Base-by-base conservation (phyloP, 2,329 filamentous ascomycete species). In the Sarocladium brachiariae region DNA sequence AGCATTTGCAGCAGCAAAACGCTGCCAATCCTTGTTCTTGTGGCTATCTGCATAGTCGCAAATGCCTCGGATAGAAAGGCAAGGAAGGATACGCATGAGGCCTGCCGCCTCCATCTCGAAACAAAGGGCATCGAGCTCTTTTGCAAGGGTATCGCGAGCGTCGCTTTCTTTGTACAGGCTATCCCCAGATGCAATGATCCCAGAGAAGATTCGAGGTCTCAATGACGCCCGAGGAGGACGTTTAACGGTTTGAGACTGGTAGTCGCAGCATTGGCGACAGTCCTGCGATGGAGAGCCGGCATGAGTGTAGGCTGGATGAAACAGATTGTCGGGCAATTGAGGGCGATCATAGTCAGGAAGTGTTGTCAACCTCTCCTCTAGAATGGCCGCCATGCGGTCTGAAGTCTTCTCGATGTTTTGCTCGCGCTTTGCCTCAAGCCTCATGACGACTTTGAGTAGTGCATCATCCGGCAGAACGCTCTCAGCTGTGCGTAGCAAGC, bases 11-110 rank as follows among this genome's bases (percentile, higher is more conserved):
- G 61, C 58, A 3, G 61, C 55, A 53, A 58, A 64, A n/a, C 53
- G 46, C 33, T 63, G 61, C 61, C 59, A 65, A 2, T 34, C 38
- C 4, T 62, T 56, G 45, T 60, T 60, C 41, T 64, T 63, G 41
- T 64, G 60, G 4, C 58, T 57, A 49, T 67, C 64, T 0, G 63
- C 53, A 46, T 67, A 67, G 54, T 67, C 63, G 52, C 57, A 65
- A 33, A 67, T 62, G 1, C 64, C 64, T 7, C 61, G 57, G 45
- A 66, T 58, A 11, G 63, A 58, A 5, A 66, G 51, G 34, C 62
- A 65, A 3, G 55, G 57, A 23, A 59, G 55, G 18, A 56, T 37
- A n/a, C 57, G 54, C 54, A 60, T 23, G 19, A 50, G 25, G n/a
- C 51, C 51, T 19, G 49, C 25, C n/a, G 49, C 49, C 38, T 53